Evolutionary conservation across 371 early-diverging fungal species (phyloP), one percentile per base, ranked within the genome.

Genomic region (Parasitella parasitica): DNA sequence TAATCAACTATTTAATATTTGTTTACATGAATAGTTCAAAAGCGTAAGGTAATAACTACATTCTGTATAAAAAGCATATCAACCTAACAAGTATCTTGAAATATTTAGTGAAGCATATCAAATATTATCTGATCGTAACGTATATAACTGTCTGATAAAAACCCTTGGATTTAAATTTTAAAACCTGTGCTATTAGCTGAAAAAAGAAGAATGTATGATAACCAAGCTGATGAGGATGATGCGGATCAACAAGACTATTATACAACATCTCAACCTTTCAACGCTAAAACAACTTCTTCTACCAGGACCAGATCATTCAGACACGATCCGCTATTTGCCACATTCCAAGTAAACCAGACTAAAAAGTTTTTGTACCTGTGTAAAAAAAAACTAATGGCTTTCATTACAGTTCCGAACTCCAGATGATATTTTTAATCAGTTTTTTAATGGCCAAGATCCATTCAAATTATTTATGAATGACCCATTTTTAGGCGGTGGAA

Each of bases 41-140:
- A 60, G 35, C 12, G 51, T 66, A 50, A 66, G 61, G 66, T 66
- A 43, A n/a, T 22, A 18, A 28, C 34, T 0, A 50, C 3, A 46
- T 12, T 24, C 13, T 26, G n/a, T n/a, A n/a, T 24, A 56, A 56
- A 30, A 18, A 43, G 28, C 26, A 15, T 32, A 41, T 9, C 5
- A 20, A 4, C 3, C 7, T 20, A 35, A n/a, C 35, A 12, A 27
- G 9, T 30, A 34, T 46, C 22, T n/a, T 35, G 16, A 7, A 2
- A 2, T 12, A 1, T n/a, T 15, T n/a, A 66, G 61, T 52, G 66
- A 66, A 38, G 61, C 66, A 15, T 66, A 66, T 37, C 66, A 66
- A 51, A 43, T 66, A 8, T 32, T 66, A 16, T 61, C 61, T 8
- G 66, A 66, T 56, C 66, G 66, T 66, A 66, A 61, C 51, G 32